These are phyloP conservation scores for Gastrodia elata DNA, from an alignment of 106 monocot genomes.

Conservation along the genomic window DNA sequence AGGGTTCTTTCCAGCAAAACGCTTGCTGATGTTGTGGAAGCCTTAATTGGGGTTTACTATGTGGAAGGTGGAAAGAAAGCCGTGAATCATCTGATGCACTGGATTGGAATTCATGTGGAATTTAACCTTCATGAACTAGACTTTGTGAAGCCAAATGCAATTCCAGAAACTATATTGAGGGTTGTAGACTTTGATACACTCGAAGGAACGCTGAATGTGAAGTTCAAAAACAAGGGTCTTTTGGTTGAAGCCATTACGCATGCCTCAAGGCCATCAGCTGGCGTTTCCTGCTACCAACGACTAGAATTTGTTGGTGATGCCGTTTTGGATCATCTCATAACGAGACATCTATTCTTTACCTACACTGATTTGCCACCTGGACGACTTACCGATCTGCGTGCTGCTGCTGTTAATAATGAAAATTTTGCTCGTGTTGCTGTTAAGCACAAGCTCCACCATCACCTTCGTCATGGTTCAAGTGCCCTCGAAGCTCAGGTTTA, in stretches of 20 bases:
- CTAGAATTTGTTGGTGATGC: conserved; percentile 98
- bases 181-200: conserved; percentile 74
- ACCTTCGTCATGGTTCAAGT: conserved; percentile 92
- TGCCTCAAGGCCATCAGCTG: conserved; percentile 96
- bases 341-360: conserved; percentile 74
- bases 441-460: conserved; percentile 76
- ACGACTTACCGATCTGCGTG: conserved; percentile 81
- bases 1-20: conserved; percentile 97
- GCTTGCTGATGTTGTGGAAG: conserved; percentile 95
- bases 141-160: conserved; percentile 31
- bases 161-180: conserved; percentile 73
- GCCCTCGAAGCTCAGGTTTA: conserved; percentile 86
- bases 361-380: conserved; percentile 91
- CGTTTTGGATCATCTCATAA: conserved; percentile 93
- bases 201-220: conserved; percentile 52
- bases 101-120: conserved; percentile 87
- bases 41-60: conserved; percentile 93
- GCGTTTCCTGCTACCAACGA: conserved; percentile 90
- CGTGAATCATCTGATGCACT: conserved; percentile 87
- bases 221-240: conserved; percentile 54
- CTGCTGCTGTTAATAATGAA: conserved; percentile 98
- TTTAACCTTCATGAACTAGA: conserved; percentile 52
- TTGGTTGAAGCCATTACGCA: conserved; percentile 93
- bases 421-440: conserved; percentile 97
- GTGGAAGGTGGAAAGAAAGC: conserved; percentile 86